Conservation (phyloP, 192 early-diverging fungal genomes). For the Ramicandelaber brevisporus region DNA sequence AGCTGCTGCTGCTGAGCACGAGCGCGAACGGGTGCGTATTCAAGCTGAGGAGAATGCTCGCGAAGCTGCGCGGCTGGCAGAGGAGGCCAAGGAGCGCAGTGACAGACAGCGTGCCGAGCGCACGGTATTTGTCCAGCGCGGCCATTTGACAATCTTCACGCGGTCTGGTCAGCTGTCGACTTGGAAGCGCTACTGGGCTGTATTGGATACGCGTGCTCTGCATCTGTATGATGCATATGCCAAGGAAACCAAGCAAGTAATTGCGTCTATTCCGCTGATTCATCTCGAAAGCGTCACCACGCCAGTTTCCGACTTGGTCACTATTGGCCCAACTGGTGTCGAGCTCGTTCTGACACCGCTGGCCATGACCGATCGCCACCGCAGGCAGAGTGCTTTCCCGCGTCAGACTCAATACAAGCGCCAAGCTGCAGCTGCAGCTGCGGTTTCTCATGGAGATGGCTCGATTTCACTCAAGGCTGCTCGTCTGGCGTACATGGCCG, state of each 20-base stretch:
- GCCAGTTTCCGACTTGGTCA: constrained; percentile 14
- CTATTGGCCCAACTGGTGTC: constrained; percentile 14
- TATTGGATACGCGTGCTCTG: constrained; percentile 11
- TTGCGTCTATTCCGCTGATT: constrained; percentile 12
- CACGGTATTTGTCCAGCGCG: constrained; percentile 2
- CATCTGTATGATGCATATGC: constrained; percentile 10
- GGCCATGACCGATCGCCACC: constrained; percentile 21
- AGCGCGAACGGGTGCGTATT: background rate
- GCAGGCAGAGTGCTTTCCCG: constrained; percentile 16
- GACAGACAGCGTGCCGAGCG: background rate
- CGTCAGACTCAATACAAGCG: constrained; percentile 2
- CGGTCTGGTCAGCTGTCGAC: constrained; percentile 15
- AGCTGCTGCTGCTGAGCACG: background rate
- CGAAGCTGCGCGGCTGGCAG: background rate
- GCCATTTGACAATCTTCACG: constrained; percentile 15
- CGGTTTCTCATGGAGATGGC: too few species aligned
- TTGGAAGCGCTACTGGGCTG: constrained; percentile 20
- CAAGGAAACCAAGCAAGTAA: constrained; percentile 4
- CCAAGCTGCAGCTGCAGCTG: too few species aligned
- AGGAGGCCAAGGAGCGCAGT: background rate
- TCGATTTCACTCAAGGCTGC: too few species aligned
- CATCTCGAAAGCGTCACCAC: constrained; percentile 10
- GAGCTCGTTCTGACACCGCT: constrained; percentile 15
- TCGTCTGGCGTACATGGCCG: too few species aligned
- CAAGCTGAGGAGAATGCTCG: background rate